A percentile compares a stretch with the other conserved stretches of the same genome.
Conservation (phyloP, 495 filamentous ascomycete species). For the Penicillium subrubescens region DNA sequence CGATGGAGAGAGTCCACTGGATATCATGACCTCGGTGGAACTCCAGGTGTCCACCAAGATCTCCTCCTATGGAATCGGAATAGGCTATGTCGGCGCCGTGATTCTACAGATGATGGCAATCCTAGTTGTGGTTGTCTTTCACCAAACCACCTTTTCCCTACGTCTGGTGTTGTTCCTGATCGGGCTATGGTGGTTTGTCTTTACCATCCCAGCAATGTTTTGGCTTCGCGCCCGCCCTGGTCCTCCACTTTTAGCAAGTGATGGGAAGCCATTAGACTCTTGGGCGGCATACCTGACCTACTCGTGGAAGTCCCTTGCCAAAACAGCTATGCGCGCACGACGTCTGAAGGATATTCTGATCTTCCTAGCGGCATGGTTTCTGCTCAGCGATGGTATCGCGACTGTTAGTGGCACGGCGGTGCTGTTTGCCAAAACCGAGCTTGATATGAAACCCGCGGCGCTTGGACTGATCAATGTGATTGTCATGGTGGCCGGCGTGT, state of each 20-base stretch:
- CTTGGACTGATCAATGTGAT: slow-evolving; percentile 95
- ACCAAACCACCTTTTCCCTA: slow-evolving; percentile 75
- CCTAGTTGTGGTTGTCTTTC: slow-evolving; percentile 64
- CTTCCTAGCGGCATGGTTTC: slow-evolving; percentile 91
- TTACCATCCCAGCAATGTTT: slow-evolving; percentile 84
- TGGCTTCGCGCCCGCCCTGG: slow-evolving; percentile 93
- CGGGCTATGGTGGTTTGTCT: slow-evolving; percentile 92
- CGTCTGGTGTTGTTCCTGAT: slow-evolving; percentile 83
- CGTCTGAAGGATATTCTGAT: slow-evolving; percentile 82
- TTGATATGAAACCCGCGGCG: slow-evolving; percentile 84
- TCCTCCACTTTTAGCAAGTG: slow-evolving; percentile 61
- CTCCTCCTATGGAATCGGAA: slow-evolving; percentile 86
- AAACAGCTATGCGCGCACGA: slow-evolving; percentile 75
- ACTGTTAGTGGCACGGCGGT: slow-evolving; percentile 95
- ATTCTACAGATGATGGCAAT: slow-evolving; percentile 79
- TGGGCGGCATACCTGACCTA: slow-evolving; percentile 70
- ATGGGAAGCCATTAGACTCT: slow-evolving; percentile 43
- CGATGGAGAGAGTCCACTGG: slow-evolving; percentile 16
- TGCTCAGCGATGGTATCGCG: slow-evolving; percentile 90
- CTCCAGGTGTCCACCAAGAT: slow-evolving; percentile 80
- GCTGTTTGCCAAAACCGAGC: slow-evolving; percentile 90
- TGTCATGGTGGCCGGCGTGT: slow-evolving; percentile 76
- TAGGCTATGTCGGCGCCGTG: slow-evolving; percentile 84
- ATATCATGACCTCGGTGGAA: slow-evolving; percentile 54
- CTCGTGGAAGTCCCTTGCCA: slow-evolving; percentile 83